Conservation (phyloP, 306 rosid species). For the Inga laurina region DNA sequence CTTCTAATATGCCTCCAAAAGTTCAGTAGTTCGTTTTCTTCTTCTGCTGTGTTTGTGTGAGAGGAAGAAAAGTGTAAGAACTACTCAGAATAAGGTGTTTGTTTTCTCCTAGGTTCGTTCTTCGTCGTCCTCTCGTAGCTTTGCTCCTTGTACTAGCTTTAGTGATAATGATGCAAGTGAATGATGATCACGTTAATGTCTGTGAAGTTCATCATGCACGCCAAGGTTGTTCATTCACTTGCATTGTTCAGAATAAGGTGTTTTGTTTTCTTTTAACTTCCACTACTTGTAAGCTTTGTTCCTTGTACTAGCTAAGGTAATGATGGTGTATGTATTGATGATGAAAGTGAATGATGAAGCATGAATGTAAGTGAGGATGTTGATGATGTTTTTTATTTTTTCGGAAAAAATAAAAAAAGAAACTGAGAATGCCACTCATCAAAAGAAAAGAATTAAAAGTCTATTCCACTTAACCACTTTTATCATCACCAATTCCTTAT, state of each 20-base stretch:
- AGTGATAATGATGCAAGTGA: slow-evolving; percentile 21
- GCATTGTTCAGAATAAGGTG: slow-evolving; percentile 34
- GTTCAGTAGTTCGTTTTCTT: slow-evolving; percentile 20
- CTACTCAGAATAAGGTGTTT: slow-evolving; percentile 40
- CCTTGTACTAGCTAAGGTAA: slow-evolving; percentile 4
- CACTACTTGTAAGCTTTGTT: not conserved
- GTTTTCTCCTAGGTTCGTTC: not conserved
- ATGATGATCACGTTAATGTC: not conserved
- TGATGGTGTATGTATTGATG: slow-evolving; percentile 31
- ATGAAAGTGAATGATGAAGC: slow-evolving; percentile 12
- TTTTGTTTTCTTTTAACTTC: not conserved
- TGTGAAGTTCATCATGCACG: not conserved
- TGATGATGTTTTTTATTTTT: no score
- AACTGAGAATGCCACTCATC: not conserved
- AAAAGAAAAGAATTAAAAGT: not conserved
- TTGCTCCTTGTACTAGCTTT: slow-evolving; percentile 18
- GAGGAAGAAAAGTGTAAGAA: slow-evolving; percentile 39
- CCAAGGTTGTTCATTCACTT: not conserved
- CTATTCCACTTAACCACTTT: not conserved
- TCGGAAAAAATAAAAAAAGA: not conserved
- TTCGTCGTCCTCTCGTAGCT: not conserved
- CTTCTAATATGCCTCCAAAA: not conserved
- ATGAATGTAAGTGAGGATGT: not conserved
- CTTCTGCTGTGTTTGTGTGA: not conserved
- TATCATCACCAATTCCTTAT: no score